phyloP scores from a whole-genome alignment of 495 filamentous ascomycete genomes.

The Neurospora sp. region DNA sequence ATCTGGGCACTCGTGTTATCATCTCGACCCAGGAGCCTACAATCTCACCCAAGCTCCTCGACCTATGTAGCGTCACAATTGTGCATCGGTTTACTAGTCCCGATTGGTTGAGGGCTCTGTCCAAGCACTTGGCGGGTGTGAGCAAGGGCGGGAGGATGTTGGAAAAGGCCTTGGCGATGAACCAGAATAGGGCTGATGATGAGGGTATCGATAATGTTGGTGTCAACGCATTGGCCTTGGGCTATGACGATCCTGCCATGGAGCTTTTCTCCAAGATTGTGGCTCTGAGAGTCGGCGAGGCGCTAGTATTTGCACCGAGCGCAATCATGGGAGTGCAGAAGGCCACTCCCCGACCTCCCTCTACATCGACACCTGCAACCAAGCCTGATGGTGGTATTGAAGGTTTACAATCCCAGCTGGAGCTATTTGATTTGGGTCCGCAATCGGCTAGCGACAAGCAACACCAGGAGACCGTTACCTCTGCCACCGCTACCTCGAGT shows the following conservation, averaged over 20 bases:
- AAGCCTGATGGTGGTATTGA: not conserved
- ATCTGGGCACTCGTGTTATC: conserved; percentile 53
- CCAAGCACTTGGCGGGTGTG: conserved; percentile 51
- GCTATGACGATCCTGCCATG: conserved; percentile 15
- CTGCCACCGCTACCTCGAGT: not conserved
- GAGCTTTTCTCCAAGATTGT: conserved; percentile 49
- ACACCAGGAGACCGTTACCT: not conserved
- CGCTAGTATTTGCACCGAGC: conserved; percentile 54
- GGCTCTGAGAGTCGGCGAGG: conserved; percentile 49
- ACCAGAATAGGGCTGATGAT: not conserved
- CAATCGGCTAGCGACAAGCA: not conserved
- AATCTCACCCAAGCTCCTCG: conserved; percentile 55
- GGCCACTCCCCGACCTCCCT: not conserved
- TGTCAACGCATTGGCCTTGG: conserved; percentile 5
- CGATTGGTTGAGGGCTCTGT: conserved; percentile 53
- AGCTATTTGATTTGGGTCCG: not conserved
- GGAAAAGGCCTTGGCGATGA: conserved; percentile 6
- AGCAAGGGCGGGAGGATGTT: conserved; percentile 14
- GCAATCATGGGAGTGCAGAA: conserved; percentile 37
- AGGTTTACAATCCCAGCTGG: not conserved
- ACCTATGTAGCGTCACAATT: conserved; percentile 62
- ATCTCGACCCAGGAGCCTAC: conserved; percentile 77
- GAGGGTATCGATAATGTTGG: conserved; percentile 2
- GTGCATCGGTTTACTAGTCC: conserved; percentile 68
- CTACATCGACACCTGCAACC: not conserved